Base-by-base conservation (phyloP, 345 rosid genomes). In the Ceriops decandra region DNA sequence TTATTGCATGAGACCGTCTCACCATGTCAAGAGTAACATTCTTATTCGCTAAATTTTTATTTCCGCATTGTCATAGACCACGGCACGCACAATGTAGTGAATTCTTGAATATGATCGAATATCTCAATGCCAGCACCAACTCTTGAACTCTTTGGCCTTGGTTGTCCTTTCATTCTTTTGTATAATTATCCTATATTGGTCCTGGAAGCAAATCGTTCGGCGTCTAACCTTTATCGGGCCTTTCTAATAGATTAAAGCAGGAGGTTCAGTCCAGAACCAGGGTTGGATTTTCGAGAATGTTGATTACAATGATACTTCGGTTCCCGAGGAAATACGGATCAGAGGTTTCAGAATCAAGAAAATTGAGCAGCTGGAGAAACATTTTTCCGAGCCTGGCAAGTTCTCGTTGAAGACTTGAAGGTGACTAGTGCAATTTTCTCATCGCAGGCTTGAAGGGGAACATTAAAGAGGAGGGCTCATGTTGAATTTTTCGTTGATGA, bases 311-410 rank as follows among this genome's bases (percentile, higher is more conserved):
- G 96, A 91, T 77, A 49, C 85, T 28, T 82, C 88, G 0, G 66
- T 77, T 21, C 90, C 93, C 0, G 99, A 91, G 82, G 96, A 91
- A 83, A 68, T 85, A 63, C 84, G 93, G 77, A 89, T 65, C 74
- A 80, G 99, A 60, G 96, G 99, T 47, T 95, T 95, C 68, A 90
- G 78, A 66, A 68, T 95, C 67, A 79, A 84, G 76, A 90, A 85
- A 71, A 62, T 73, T 22, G 93, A 86, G 82, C 92, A 91, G 71
- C 74, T 86, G 68, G 95, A 90, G 73, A 81, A 84, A 78, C 82
- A 75, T 46, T 85, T 70, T 24, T 64, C 38, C 4, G 84, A 85
- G 74, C 84, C 90, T 27, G 96, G 88, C 63, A 83, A 81, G 46
- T 81, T 82, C 71, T 62, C 60, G 56, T 65, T 72, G 73, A 74